Percentiles rank a stretch among this genome's conserved stretches.
Evolutionary conservation across 2,329 filamentous ascomycete genomes (phyloP).

Genomic region (Mycogone perniciosa): DNA sequence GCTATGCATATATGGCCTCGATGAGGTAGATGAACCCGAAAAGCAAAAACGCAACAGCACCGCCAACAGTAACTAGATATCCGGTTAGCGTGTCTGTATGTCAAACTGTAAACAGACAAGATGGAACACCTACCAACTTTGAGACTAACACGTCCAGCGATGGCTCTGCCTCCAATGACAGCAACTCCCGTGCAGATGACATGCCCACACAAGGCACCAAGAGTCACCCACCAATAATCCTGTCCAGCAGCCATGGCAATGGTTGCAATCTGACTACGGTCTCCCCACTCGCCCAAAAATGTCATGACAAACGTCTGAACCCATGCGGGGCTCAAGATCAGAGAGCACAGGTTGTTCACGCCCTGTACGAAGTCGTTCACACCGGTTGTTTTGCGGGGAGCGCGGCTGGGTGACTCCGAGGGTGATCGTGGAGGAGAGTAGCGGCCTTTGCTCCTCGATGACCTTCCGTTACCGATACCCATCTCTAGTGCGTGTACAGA

Average conservation of each 20-base stretch:
- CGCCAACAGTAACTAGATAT: constrained; percentile 78
- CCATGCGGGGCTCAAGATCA: constrained; percentile 92
- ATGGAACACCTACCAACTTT: constrained; percentile 71
- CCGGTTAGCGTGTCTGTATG: constrained; percentile 17
- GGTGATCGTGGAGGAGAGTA: constrained; percentile 76
- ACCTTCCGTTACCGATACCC: constrained; percentile 58
- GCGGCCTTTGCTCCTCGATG: constrained; percentile 63
- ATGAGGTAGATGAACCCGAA: constrained; percentile 90
- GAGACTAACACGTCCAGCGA: constrained; percentile 90
- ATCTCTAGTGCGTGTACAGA: constrained; percentile 76
- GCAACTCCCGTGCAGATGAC: constrained; percentile 84
- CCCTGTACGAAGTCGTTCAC: constrained; percentile 48
- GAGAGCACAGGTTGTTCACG: constrained; percentile 76
- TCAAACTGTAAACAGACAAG: background rate
- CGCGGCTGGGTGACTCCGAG: constrained; percentile 65
- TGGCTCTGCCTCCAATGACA: constrained; percentile 84
- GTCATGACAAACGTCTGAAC: constrained; percentile 99
- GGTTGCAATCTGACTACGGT: constrained; percentile 94
- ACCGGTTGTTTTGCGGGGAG: constrained; percentile 37
- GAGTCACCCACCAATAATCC: constrained; percentile 98
- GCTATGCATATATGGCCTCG: constrained; percentile 61
- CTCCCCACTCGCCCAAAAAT: constrained; percentile 96
- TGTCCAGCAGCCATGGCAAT: constrained; percentile 98
- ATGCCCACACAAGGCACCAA: constrained; percentile 81
- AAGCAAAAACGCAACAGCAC: constrained; percentile 79